A percentile compares a stretch with the other conserved stretches of the same genome.
phyloP scores from a whole-genome alignment of 2,329 filamentous ascomycete genomes.

The Penicillium sumatraense region DNA sequence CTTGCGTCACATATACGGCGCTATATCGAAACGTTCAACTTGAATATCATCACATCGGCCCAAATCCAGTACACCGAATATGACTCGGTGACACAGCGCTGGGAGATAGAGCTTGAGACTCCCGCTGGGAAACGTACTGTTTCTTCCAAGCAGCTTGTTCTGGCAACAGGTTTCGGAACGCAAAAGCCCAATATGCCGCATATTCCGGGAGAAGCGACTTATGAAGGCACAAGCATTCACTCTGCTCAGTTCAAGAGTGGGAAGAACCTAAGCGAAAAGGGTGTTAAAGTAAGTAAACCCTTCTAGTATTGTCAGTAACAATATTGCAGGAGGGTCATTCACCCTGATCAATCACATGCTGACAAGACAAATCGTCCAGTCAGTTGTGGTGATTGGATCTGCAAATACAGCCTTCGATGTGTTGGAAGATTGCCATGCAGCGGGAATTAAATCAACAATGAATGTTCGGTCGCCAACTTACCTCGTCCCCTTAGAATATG shows the following conservation, averaged over 20 bases:
- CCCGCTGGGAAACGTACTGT: constrained; percentile 13
- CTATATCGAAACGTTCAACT: constrained; percentile 35
- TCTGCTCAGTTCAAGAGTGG: constrained; percentile 5
- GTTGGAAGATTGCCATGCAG: constrained; percentile 51
- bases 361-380: constrained; percentile 23
- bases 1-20: constrained; percentile 20
- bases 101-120: constrained; percentile 30
- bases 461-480: constrained; percentile 50
- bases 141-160: constrained; percentile 20
- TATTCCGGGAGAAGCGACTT: constrained; percentile 14
- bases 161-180: constrained; percentile 23
- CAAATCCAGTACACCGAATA: constrained; percentile 32
- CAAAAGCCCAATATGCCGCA: constrained; percentile 19
- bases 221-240: constrained; percentile 16
- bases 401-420: constrained; percentile 56
- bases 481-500: constrained; percentile 28
- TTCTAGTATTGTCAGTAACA: too few relatives aligned
- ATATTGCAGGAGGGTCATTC: too few relatives aligned
- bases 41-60: constrained; percentile 38
- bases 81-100: constrained; percentile 23
- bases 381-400: constrained; percentile 51
- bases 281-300: constrained; percentile 17
- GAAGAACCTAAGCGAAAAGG: constrained; percentile 6
- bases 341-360: too few relatives aligned
- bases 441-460: constrained; percentile 50